Evolutionary conservation across 1,139 yeast species (phyloP).

Genomic region (Sugiyamaella japonica): DNA sequence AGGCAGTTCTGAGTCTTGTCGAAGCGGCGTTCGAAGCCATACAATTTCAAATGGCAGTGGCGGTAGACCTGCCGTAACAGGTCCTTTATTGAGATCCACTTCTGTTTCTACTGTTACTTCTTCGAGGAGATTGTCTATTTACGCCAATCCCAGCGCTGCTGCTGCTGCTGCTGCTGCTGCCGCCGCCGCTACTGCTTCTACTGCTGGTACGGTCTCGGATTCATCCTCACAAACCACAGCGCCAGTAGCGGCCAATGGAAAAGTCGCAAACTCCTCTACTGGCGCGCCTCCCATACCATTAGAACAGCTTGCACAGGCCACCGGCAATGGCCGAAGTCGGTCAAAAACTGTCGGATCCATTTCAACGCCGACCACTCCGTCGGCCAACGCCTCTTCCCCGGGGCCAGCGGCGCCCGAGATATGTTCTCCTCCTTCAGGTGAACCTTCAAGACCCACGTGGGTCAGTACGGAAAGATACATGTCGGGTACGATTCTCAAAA

Average conservation of each 20-base stretch:
- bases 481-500: conserved; percentile 76
- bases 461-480: conserved; percentile 40
- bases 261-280: conserved; percentile 10
- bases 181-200: conserved; percentile 1
- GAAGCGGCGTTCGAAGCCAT: not conserved
- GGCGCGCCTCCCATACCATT: conserved; percentile 13
- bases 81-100: not conserved
- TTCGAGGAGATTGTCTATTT: conserved; percentile 3
- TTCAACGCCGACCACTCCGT: not conserved
- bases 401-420: too few species aligned
- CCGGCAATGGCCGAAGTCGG: not conserved
- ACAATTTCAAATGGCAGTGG: not conserved
- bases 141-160: conserved; percentile 10
- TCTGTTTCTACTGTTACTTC: conserved; percentile 1
- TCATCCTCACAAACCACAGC: not conserved
- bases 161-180: conserved; percentile 13
- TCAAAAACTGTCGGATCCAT: not conserved
- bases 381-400: too few species aligned
- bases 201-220: not conserved
- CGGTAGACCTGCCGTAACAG: not conserved
- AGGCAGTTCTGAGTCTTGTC: not conserved
- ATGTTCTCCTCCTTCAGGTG: too few species aligned
- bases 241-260: conserved; percentile 8
- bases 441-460: conserved; percentile 23
- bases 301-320: conserved; percentile 3